A percentile compares a stretch with the other conserved stretches of the same genome.
Evolutionary conservation across 1,139 yeast genomes (phyloP).

Genomic region (Zygosaccharomyces sapae): DNA sequence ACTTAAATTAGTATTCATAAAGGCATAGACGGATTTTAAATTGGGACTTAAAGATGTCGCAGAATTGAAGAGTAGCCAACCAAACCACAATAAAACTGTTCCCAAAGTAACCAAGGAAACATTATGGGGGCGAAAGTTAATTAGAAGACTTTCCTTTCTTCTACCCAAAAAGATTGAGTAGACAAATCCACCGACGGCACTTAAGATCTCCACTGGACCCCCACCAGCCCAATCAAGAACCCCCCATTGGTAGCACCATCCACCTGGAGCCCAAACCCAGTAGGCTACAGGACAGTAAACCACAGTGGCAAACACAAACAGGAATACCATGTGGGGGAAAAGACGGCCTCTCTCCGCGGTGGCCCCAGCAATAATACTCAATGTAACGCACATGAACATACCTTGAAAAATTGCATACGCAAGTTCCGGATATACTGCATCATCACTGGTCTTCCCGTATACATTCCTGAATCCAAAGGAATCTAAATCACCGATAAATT

Average conservation of each 20-base stretch:
- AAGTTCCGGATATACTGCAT: constrained; percentile 66
- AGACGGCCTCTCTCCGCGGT: constrained; percentile 91
- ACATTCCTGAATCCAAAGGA: constrained; percentile 77
- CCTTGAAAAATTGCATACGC: constrained; percentile 85
- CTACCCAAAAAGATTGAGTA: constrained; percentile 79
- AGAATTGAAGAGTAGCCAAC: constrained; percentile 89
- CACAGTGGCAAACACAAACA: constrained; percentile 83
- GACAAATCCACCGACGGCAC: constrained; percentile 88
- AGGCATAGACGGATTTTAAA: constrained; percentile 53
- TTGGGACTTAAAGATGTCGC: constrained; percentile 67
- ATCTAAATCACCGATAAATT: constrained; percentile 80
- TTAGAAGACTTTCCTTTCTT: constrained; percentile 75
- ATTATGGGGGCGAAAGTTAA: constrained; percentile 92
- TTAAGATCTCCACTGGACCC: constrained; percentile 90
- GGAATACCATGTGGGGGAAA: constrained; percentile 75
- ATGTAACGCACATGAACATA: constrained; percentile 84
- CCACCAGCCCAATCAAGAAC: constrained; percentile 97
- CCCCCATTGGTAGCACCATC: constrained; percentile 93
- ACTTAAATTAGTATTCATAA: constrained; percentile 85
- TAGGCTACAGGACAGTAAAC: constrained; percentile 91
- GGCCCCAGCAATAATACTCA: constrained; percentile 92
- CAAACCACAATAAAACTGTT: constrained; percentile 67
- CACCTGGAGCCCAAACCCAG: constrained; percentile 92
- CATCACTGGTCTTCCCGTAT: constrained; percentile 45
- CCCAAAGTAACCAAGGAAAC: constrained; percentile 82